Evolutionary conservation across 192 early-diverging fungal species (phyloP), one percentile per base, ranked within the genome.

Genomic region (Chytriomyces sp.): DNA sequence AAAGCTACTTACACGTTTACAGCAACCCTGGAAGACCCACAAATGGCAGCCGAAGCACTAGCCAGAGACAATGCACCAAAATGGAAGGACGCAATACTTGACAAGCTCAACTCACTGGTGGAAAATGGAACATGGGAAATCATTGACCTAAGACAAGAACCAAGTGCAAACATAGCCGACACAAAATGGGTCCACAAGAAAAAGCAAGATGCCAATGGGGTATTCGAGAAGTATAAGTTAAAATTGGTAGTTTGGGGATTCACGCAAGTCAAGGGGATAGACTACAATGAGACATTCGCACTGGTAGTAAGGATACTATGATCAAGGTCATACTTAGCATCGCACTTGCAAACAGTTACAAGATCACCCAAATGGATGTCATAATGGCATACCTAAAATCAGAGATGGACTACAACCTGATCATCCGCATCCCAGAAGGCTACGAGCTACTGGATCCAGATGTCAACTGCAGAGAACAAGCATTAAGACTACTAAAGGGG

Each of bases 231-330:
- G 7, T 77, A 77, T 77, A 85, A 85, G 50, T 77, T 71, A 9
- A 67, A 68, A 23, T 64, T 82, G 5, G 82, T 82, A 0, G 77
- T 78, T 0, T 46, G 64, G 76, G 83, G 84, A 20, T 85, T 77
- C 76, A 68, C 71, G 3, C 84, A 85, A 71, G 20, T 62, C 28
- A 23, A 49, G 0, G 80, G 83, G 10, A 75, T 86, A 16, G 77
- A 82, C 70, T 85, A 61, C 72, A 44, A 81, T n/a, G 80, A 87
- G 60, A 86, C 78, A 0, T 85, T 77, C 65, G 69, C 84, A 0
- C 84, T 84, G n/a, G 84, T 86, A 48, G 77, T 81, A 67, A 79
- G 74, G 49, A 79, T 45, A 50, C 24, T 8, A 71, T 72, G 0
- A 43, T 81, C 46, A 77, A 82, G 0, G 11, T 45, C 1, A 59